Percentiles rank a stretch among this genome's conserved stretches.
Evolutionary conservation across 2,329 filamentous ascomycete species (phyloP).

Genomic region (Fusarium coffeatum): DNA sequence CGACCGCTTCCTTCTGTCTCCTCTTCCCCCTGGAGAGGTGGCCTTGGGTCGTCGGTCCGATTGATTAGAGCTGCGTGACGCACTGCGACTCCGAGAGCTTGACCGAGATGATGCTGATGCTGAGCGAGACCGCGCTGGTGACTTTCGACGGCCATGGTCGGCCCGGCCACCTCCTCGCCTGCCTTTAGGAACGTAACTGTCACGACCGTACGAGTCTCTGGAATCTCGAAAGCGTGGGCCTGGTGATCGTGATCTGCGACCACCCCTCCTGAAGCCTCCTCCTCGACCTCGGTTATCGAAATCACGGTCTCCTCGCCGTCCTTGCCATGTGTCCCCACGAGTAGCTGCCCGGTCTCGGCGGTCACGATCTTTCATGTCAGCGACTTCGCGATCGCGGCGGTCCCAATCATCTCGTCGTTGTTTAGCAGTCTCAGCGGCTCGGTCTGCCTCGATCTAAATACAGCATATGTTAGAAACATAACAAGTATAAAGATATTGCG

Average conservation of each 20-base stretch:
- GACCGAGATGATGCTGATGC: conserved; percentile 48
- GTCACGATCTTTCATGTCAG: conserved; percentile 74
- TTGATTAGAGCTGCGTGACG: conserved; percentile 48
- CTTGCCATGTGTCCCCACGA: conserved; percentile 65
- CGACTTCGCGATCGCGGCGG: conserved; percentile 76
- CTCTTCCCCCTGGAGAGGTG: conserved; percentile 49
- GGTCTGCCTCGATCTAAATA: conserved; percentile 80
- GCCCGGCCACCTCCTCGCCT: conserved; percentile 55
- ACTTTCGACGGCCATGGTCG: conserved; percentile 54
- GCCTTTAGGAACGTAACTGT: conserved; percentile 65
- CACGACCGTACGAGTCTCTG: conserved; percentile 60
- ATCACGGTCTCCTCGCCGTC: conserved; percentile 64
- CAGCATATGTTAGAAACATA: conserved; percentile 9
- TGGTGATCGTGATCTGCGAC: conserved; percentile 62
- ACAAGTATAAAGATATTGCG: background rate
- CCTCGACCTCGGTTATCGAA: conserved; percentile 56
- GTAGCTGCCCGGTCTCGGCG: conserved; percentile 65
- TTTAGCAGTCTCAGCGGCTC: conserved; percentile 79
- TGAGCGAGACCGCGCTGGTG: conserved; percentile 52
- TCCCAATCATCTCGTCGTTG: conserved; percentile 77
- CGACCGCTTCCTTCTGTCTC: conserved; percentile 54
- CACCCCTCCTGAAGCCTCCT: conserved; percentile 58
- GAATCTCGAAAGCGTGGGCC: conserved; percentile 57
- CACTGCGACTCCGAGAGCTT: conserved; percentile 51
- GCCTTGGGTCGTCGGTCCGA: conserved; percentile 52